phyloP scores from a whole-genome alignment of 2,329 filamentous ascomycete species.

The Emergomyces orientalis region DNA sequence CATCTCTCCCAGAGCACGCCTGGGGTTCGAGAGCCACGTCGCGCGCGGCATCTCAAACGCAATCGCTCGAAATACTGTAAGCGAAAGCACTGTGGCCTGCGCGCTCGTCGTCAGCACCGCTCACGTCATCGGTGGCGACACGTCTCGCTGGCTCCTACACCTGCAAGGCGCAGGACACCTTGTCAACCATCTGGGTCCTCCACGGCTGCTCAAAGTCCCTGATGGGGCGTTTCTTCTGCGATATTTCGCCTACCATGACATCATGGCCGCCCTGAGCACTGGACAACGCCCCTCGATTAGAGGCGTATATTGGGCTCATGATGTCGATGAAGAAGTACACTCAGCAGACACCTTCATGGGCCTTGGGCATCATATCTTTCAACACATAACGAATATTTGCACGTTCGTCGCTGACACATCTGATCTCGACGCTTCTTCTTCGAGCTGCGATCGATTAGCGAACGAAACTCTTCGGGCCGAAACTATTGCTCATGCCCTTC shows the following conservation, averaged over 20 bases:
- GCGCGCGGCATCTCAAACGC: constrained; percentile 14
- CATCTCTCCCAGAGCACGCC: constrained; percentile 5
- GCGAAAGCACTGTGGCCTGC: constrained; percentile 13
- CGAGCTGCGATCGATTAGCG: background rate
- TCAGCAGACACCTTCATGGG: constrained; percentile 14
- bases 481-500: background rate
- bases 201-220: constrained; percentile 8
- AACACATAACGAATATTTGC: constrained; percentile 14
- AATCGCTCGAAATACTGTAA: constrained; percentile 12
- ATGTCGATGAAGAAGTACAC: background rate
- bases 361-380: constrained; percentile 11
- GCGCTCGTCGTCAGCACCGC: constrained; percentile 14
- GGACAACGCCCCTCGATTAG: constrained; percentile 10
- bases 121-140: constrained; percentile 13
- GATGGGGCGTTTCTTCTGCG: constrained; percentile 14
- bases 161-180: constrained; percentile 15
- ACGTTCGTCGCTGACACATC: constrained; percentile 12
- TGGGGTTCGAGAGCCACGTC: constrained; percentile 13
- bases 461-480: background rate
- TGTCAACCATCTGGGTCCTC: constrained; percentile 11
- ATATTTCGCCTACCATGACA: constrained; percentile 16
- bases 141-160: constrained; percentile 14
- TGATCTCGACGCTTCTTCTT: background rate
- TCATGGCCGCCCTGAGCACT: constrained; percentile 14
- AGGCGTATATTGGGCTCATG: constrained; percentile 4